These are phyloP conservation scores for Boletus reticuloceps DNA, from an alignment of 768 basidiomycete genomes.

Conservation along the genomic window DNA sequence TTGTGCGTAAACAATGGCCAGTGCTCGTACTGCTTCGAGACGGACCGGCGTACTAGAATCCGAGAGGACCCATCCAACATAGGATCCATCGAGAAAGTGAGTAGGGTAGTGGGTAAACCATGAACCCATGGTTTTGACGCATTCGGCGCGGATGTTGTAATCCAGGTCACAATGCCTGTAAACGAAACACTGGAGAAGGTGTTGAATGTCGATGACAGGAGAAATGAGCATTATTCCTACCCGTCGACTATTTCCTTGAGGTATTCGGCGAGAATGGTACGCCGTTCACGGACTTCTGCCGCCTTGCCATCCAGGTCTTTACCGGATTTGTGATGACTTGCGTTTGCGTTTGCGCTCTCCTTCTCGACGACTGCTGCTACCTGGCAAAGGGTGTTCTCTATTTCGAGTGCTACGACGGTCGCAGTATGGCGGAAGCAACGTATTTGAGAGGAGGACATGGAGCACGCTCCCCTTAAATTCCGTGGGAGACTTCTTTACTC, in stretches of 20 bases:
- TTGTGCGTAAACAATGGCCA: slow-evolving; percentile 78
- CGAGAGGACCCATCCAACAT: slow-evolving; percentile 94
- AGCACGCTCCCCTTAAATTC: no score
- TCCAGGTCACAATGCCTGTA: slow-evolving; percentile 96
- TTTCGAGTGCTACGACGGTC: slow-evolving; percentile 84
- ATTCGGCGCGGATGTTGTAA: slow-evolving; percentile 87
- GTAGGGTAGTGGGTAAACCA: slow-evolving; percentile 91
- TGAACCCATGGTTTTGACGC: slow-evolving; percentile 80
- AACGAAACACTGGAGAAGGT: slow-evolving; percentile 68
- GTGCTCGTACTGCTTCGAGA: slow-evolving; percentile 82
- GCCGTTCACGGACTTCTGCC: slow-evolving; percentile 69
- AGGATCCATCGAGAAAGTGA: slow-evolving; percentile 82
- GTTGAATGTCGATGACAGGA: not conserved
- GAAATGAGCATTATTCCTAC: slow-evolving; percentile 44
- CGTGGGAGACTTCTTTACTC: no score
- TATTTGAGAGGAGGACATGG: slow-evolving; percentile 93
- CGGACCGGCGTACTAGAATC: slow-evolving; percentile 85
- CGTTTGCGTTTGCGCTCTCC: slow-evolving; percentile 88
- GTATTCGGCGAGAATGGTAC: slow-evolving; percentile 71
- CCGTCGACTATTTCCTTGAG: slow-evolving; percentile 90
- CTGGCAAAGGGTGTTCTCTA: slow-evolving; percentile 84
- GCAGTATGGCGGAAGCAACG: slow-evolving; percentile 96
- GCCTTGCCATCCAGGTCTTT: slow-evolving; percentile 81
- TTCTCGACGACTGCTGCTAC: slow-evolving; percentile 86
- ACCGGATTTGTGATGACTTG: slow-evolving; percentile 52